These are phyloP conservation scores for Gnomoniopsis sp. DNA, from an alignment of 2,329 filamentous ascomycete genomes.

Conservation along the genomic window DNA sequence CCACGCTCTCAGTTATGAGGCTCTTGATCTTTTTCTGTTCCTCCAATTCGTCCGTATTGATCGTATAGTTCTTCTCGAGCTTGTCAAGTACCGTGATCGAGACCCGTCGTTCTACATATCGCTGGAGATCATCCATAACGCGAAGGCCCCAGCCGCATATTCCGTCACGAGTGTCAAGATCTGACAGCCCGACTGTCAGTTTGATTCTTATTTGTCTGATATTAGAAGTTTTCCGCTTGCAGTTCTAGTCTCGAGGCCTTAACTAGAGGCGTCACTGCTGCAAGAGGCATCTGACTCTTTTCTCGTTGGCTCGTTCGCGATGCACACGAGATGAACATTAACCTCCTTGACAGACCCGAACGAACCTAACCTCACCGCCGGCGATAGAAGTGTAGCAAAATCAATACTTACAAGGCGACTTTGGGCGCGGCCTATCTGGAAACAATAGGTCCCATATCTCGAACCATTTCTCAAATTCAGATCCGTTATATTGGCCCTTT, in stretches of 20 bases:
- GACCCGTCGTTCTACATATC: background rate
- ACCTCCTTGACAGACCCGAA: background rate
- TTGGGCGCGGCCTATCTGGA: background rate
- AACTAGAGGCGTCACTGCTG: too few relatives aligned
- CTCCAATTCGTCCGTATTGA: background rate
- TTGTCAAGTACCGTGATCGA: background rate
- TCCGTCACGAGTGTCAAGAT: background rate
- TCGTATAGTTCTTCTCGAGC: background rate
- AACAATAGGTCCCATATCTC: background rate
- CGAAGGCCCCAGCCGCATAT: background rate
- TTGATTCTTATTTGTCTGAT: background rate
- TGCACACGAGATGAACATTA: too few relatives aligned
- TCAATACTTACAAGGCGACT: background rate
- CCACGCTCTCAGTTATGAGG: background rate
- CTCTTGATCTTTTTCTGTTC: background rate
- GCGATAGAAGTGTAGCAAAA: background rate
- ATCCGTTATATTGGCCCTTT: background rate
- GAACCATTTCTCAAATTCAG: slow-evolving; percentile 1
- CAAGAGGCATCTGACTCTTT: too few relatives aligned
- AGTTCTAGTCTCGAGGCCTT: too few relatives aligned
- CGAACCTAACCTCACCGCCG: background rate
- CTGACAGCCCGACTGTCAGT: background rate
- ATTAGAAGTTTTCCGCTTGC: background rate
- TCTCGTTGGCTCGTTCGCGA: too few relatives aligned
- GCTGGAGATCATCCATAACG: background rate